Conservation (phyloP, 306 rosid species). For the Lathyrus tuberosus region DNA sequence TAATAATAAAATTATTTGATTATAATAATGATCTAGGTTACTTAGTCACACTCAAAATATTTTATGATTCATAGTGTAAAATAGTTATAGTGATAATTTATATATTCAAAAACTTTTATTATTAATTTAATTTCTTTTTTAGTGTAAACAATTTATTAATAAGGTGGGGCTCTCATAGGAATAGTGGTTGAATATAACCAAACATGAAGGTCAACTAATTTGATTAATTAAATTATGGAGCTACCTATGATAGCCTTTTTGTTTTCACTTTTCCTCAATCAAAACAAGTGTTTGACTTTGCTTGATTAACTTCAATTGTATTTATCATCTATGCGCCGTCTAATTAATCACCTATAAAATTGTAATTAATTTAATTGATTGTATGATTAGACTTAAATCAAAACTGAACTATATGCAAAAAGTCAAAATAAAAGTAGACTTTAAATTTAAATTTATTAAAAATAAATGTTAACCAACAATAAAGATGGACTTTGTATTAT, state of each 20-base stretch:
- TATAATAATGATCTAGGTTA: not conserved
- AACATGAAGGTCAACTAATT: conserved; percentile 30
- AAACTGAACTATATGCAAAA: too few relatives aligned
- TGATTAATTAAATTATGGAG: conserved; percentile 24
- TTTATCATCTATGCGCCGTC: conserved; percentile 4
- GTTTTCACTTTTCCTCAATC: conserved; percentile 39
- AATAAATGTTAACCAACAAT: not conserved
- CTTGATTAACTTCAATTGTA: conserved; percentile 14
- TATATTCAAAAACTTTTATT: not conserved
- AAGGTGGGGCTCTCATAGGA: conserved; percentile 31
- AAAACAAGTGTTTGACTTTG: conserved; percentile 49
- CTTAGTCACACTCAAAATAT: not conserved
- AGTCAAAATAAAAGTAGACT: too few relatives aligned
- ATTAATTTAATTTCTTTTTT: conserved; percentile 31
- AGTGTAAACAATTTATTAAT: conserved; percentile 20
- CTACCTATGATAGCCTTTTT: conserved; percentile 23
- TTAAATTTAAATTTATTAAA: not conserved
- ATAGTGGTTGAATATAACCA: conserved; percentile 26
- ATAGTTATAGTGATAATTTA: not conserved
- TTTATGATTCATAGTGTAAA: not conserved
- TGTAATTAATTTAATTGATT: too few relatives aligned
- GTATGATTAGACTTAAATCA: too few relatives aligned
- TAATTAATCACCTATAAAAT: too few relatives aligned
- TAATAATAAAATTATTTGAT: not conserved
- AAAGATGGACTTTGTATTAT: not conserved